Conservation (phyloP, 768 basidiomycete genomes). For the Strobilomyces dryophilus region DNA sequence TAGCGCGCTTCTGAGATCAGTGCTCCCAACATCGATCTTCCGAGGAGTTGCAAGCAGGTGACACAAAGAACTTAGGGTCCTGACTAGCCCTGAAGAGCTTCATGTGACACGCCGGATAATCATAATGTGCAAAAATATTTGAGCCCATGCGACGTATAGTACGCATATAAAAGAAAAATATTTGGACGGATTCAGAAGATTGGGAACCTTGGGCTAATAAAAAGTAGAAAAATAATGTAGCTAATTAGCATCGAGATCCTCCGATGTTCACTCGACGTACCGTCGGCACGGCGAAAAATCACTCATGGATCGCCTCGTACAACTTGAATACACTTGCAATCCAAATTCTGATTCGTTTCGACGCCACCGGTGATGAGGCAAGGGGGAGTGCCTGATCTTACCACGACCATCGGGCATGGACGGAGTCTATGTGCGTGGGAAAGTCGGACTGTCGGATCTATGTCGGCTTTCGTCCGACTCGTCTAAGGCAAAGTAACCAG, state of each 20-base stretch:
- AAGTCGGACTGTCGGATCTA: not conserved
- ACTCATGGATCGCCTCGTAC: not conserved
- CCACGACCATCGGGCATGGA: not conserved
- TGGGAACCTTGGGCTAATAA: not conserved
- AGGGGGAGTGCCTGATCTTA: too few relatives aligned
- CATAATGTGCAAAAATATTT: not conserved
- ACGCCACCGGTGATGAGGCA: not conserved
- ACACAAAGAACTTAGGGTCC: not conserved
- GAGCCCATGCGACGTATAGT: not conserved
- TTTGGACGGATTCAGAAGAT: not conserved
- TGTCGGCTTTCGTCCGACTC: too few relatives aligned
- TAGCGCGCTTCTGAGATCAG: not conserved
- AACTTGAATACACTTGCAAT: not conserved
- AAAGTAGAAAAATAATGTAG: not conserved
- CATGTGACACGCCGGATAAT: not conserved
- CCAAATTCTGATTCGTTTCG: not conserved
- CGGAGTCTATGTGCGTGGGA: not conserved
- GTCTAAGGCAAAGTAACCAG: too few relatives aligned
- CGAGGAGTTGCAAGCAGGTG: slow-evolving; percentile 1
- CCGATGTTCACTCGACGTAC: not conserved
- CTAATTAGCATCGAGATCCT: not conserved
- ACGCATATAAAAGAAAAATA: not conserved
- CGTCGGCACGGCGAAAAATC: not conserved
- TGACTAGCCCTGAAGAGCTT: not conserved
- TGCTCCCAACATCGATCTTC: not conserved